Percentiles rank a stretch among this genome's conserved stretches.
These are phyloP conservation scores for Solanum lycopersicoides DNA, from an alignment of 257 asterid species.

Conservation along the genomic window DNA sequence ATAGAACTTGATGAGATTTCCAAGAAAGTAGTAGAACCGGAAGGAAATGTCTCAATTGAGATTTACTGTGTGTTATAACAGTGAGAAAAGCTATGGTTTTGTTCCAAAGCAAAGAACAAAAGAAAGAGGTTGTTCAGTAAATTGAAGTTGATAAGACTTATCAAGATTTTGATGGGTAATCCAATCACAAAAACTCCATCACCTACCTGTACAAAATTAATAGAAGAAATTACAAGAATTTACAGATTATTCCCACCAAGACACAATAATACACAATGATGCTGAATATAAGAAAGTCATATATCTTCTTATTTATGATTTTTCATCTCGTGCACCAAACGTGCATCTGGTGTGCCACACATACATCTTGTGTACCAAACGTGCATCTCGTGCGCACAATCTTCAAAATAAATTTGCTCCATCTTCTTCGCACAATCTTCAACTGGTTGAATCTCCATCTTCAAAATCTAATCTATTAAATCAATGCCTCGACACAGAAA, in stretches of 20 bases:
- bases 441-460: no score
- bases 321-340: no score
- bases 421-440: no score
- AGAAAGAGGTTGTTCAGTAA: slow-evolving; percentile 50
- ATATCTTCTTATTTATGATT: no score
- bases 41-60: slow-evolving; percentile 29
- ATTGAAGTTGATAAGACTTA: slow-evolving; percentile 45
- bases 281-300: no score
- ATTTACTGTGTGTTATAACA: slow-evolving; percentile 38
- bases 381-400: no score
- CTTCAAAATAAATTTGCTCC: no score
- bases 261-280: not conserved
- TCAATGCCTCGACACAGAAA: no score
- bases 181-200: slow-evolving; percentile 15
- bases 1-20: slow-evolving; percentile 43
- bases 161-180: slow-evolving; percentile 32
- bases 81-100: slow-evolving; percentile 33
- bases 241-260: slow-evolving; percentile 54
- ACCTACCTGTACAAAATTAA: slow-evolving; percentile 24
- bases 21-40: slow-evolving; percentile 18
- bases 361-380: no score
- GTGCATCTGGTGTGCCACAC: no score
- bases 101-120: slow-evolving; percentile 39
- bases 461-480: no score
- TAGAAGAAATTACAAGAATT: slow-evolving; percentile 46